Percentiles rank a stretch among this genome's conserved stretches.
Conservation (phyloP, 306 rosid species). For the Cotoneaster glaucophyllus region DNA sequence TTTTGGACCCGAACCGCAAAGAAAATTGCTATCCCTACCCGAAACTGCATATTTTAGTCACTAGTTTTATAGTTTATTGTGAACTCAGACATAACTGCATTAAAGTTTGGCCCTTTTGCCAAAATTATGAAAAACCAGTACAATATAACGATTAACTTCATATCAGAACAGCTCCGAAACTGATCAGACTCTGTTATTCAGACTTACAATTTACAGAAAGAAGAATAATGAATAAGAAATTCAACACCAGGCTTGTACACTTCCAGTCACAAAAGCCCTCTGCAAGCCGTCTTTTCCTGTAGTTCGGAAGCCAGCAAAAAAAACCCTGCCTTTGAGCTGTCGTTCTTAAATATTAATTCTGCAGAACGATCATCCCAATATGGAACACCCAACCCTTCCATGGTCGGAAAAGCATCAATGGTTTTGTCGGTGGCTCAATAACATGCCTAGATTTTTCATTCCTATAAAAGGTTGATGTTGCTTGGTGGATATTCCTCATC, state of each 20-base stretch:
- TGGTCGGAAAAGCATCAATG: neutral
- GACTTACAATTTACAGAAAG: neutral
- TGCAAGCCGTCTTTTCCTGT: neutral
- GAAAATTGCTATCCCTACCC: too few species aligned
- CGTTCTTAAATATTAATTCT: neutral
- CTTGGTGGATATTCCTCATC: neutral
- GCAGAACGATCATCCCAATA: neutral
- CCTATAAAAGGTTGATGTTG: neutral
- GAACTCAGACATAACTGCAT: neutral
- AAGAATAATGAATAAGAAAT: neutral
- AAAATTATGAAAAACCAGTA: neutral
- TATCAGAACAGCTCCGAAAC: neutral
- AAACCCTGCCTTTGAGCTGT: neutral
- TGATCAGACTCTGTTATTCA: neutral
- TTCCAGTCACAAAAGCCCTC: neutral
- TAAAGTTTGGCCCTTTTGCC: neutral
- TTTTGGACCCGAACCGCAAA: too few species aligned
- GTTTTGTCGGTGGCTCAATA: neutral
- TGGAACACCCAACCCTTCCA: neutral
- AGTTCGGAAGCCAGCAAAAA: neutral
- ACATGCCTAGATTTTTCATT: neutral
- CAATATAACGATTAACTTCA: neutral
- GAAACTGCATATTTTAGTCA: too few species aligned
- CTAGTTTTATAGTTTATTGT: too few species aligned
- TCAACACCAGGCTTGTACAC: neutral